Evolutionary conservation across 2,329 filamentous ascomycete genomes (phyloP).

Genomic region (Penicillium sp.): DNA sequence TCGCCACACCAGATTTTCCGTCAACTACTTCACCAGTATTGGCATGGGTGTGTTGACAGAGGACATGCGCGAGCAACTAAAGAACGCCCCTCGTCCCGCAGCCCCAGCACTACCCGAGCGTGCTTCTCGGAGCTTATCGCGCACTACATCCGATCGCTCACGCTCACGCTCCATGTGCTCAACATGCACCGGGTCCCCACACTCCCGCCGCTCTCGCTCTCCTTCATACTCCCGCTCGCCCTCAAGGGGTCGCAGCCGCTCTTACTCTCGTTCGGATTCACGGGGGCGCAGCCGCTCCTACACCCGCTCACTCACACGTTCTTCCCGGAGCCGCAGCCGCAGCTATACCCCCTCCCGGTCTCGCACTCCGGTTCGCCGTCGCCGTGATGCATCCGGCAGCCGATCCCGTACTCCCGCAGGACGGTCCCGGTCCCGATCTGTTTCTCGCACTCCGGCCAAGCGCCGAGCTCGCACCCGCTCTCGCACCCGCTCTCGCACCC

Average conservation of each 20-base stretch:
- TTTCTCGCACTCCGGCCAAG: constrained; percentile 34
- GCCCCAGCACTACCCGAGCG: constrained; percentile 66
- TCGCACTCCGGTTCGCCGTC: constrained; percentile 36
- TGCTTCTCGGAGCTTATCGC: constrained; percentile 64
- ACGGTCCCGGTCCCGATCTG: constrained; percentile 16
- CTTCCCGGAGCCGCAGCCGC: constrained; percentile 35
- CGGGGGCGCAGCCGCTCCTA: constrained; percentile 35
- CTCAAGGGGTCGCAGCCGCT: constrained; percentile 32
- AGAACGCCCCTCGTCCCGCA: constrained; percentile 84
- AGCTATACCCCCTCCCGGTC: constrained; percentile 41
- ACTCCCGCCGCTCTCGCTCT: constrained; percentile 49
- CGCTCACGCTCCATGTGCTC: constrained; percentile 63
- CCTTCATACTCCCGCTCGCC: constrained; percentile 40
- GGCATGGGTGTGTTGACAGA: constrained; percentile 94
- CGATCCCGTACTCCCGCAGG: constrained; percentile 32
- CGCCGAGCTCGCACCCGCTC: constrained; percentile 32
- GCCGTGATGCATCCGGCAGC: constrained; percentile 36
- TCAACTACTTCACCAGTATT: constrained; percentile 99
- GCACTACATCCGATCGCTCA: constrained; percentile 66
- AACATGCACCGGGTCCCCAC: constrained; percentile 26
- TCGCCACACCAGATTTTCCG: constrained; percentile 90
- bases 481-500: constrained; percentile 23
- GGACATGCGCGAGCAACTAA: constrained; percentile 87
- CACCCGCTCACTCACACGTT: constrained; percentile 33
- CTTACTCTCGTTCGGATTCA: constrained; percentile 39